Evolutionary conservation across 352 stramenopile genomes (phyloP), one percentile per base, ranked within the genome.

Genomic region (Salisapilia sapeloensis): DNA sequence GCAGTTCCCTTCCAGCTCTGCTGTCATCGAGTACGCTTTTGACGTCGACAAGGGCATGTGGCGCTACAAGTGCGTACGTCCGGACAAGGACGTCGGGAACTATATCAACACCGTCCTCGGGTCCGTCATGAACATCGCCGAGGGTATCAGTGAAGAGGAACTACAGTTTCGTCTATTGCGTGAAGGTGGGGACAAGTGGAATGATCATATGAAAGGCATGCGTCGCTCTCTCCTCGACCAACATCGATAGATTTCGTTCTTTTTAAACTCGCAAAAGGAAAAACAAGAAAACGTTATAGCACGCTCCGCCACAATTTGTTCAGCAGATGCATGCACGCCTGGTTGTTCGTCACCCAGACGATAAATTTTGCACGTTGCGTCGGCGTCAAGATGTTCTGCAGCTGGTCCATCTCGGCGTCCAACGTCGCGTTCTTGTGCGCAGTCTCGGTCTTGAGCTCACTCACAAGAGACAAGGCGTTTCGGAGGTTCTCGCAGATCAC

Each of bases 341-440:
- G 77, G 48, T 97, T 97, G 55, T 96, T 94, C 31, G 80, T 93
- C 35, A 96, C 82, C 87, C 87, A 97, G 17, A 97, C 78, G 30
- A 97, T 91, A 54, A 97, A 97, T 59, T 94, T 95, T 20, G 87
- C 85, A 16, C 84, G 78, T 51, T 97, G 87, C 27, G 66, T 92
- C 3, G 87, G 85, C 19, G 83, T 94, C 34, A 97, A 53, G 48
- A 96, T 96, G 48, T 89, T 85, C 40, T 94, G 78, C 8, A 97
- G 57, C 50, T 92, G 80, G 40, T 94, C 70, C 71, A 97, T 95
- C 50, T 97, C 80, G 38, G 76, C 77, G 54, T 95, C 84, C 40
- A 97, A 59, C 34, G 86, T 87, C 35, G 85, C 72, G 51, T 94
- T 94, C 48, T 93, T 94, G 45, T 92, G 70, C 10, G 60, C 75